Percentiles rank a stretch among this genome's conserved stretches.
Conservation (phyloP, 345 rosid genomes). For the Camelina sativa region DNA sequence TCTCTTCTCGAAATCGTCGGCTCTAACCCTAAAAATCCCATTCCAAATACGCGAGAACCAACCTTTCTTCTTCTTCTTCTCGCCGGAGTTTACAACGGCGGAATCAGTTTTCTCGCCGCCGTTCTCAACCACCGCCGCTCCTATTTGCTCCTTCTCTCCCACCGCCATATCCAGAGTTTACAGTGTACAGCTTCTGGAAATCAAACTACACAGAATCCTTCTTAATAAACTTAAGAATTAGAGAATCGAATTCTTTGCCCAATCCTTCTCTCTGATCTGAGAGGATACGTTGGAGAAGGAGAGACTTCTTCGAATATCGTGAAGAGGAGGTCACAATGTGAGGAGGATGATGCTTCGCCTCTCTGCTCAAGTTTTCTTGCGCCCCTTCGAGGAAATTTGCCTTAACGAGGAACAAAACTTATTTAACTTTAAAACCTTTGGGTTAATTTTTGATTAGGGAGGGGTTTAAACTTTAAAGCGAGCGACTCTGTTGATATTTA, state of each 20-base stretch:
- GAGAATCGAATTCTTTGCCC: background rate
- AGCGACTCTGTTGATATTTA: background rate
- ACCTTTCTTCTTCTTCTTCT: conserved; percentile 51
- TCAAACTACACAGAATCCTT: background rate
- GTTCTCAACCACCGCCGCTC: conserved; percentile 17
- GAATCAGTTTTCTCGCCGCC: conserved; percentile 27
- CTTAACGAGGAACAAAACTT: conserved; percentile 1
- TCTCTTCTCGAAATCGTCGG: conserved; percentile 90
- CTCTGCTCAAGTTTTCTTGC: conserved; percentile 27
- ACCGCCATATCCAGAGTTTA: conserved; percentile 11
- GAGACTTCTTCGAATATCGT: conserved; percentile 29
- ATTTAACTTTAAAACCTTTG: background rate
- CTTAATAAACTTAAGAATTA: background rate
- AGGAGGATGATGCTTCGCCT: conserved; percentile 23
- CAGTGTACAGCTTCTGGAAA: background rate
- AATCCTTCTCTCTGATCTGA: conserved; percentile 19
- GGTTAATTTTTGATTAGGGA: background rate
- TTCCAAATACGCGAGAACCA: conserved; percentile 73
- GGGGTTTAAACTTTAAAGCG: conserved; percentile 1
- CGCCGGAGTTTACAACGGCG: background rate
- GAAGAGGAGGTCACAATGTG: conserved; percentile 12
- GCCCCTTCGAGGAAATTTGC: conserved; percentile 20
- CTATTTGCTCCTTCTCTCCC: conserved; percentile 34
- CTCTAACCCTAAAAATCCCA: conserved; percentile 55
- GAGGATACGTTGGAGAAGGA: conserved; percentile 6